These are phyloP conservation scores for Microsporum ferrugineum DNA, from an alignment of 2,329 filamentous ascomycete genomes.

Conservation along the genomic window DNA sequence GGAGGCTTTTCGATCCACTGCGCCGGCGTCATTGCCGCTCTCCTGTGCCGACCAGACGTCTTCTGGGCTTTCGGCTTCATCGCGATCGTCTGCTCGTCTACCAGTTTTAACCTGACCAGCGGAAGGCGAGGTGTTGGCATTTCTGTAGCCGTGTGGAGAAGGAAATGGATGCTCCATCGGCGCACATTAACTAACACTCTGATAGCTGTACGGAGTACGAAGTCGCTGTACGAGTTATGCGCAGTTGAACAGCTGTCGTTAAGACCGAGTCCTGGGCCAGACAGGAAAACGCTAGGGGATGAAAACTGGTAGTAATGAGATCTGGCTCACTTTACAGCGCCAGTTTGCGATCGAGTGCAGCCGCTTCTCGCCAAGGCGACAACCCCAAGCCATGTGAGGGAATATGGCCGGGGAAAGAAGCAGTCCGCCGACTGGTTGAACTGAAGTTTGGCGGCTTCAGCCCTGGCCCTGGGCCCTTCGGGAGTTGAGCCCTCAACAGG, in stretches of 20 bases:
- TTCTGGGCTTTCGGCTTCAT: slow-evolving; percentile 17
- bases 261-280: background rate
- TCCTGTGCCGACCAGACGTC: slow-evolving; percentile 33
- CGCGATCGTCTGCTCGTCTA: slow-evolving; percentile 8
- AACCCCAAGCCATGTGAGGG: background rate
- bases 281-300: background rate
- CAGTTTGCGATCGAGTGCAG: background rate
- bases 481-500: background rate
- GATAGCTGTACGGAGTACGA: background rate
- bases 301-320: background rate
- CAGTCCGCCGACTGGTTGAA: background rate
- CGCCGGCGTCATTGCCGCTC: slow-evolving; percentile 25
- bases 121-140: background rate
- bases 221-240: background rate
- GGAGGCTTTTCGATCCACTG: slow-evolving; percentile 18
- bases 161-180: slow-evolving; percentile 1
- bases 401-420: background rate
- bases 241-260: background rate
- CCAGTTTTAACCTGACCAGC: background rate
- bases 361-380: background rate
- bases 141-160: slow-evolving; percentile 3
- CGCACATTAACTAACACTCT: background rate
- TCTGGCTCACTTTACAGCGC: background rate
- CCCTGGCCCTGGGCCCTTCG: background rate
- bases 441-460: background rate